Conservation (phyloP, 2,329 filamentous ascomycete species). For the Diaporthe longicolla region DNA sequence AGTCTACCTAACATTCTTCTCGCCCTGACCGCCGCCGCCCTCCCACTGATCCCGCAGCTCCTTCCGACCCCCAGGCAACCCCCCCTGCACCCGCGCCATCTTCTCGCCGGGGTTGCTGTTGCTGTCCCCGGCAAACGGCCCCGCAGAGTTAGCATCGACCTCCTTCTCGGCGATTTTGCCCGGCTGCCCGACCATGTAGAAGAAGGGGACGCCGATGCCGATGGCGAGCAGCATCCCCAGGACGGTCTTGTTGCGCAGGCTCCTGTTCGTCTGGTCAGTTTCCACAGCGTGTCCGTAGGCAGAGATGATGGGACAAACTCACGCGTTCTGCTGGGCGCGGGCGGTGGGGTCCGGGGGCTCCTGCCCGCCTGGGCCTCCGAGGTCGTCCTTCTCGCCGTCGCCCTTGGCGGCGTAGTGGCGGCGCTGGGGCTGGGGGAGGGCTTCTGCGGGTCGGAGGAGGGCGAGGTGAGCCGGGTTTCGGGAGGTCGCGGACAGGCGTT, state of each 20-base stretch:
- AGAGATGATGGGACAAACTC: no score
- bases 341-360: constrained; percentile 35
- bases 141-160: neutral
- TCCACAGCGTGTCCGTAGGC: neutral
- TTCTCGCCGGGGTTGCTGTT: neutral
- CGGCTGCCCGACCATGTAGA: constrained; percentile 27
- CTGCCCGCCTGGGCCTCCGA: constrained; percentile 40
- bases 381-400: constrained; percentile 31
- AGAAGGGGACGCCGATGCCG: neutral
- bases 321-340: constrained; percentile 33
- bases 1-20: no score
- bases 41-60: constrained; percentile 26
- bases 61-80: neutral
- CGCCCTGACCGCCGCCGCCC: no score
- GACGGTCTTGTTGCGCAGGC: constrained; percentile 33
- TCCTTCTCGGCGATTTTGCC: neutral
- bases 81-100: neutral
- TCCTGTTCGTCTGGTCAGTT: neutral
- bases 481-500: neutral
- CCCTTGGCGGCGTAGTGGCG: constrained; percentile 31
- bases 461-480: neutral
- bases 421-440: neutral
- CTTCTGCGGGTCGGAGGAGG: neutral
- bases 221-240: constrained; percentile 20
- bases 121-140: constrained; percentile 24